These are phyloP conservation scores for Lyophyllum semitale DNA, from an alignment of 768 basidiomycete species.

Conservation along the genomic window DNA sequence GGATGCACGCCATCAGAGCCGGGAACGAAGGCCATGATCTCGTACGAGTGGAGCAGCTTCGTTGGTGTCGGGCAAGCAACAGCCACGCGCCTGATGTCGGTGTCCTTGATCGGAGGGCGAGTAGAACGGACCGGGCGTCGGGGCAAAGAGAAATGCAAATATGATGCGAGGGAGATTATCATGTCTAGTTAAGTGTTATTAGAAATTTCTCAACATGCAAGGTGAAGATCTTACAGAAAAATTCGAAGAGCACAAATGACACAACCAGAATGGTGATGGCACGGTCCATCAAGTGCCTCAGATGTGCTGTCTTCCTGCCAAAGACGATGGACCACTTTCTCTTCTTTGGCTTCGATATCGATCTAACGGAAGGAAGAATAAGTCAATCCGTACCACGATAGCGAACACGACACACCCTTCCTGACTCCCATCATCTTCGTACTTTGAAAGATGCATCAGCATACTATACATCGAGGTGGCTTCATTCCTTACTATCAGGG, in stretches of 20 bases:
- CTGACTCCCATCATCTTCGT: slow-evolving; percentile 5
- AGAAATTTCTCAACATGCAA: neutral
- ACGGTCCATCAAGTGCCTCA: slow-evolving; percentile 1
- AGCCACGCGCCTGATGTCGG: slow-evolving; percentile 1
- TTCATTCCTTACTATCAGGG: slow-evolving; percentile 5
- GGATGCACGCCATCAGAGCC: slow-evolving; percentile 15
- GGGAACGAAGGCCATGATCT: slow-evolving; percentile 15
- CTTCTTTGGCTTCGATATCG: neutral
- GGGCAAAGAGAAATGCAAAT: neutral
- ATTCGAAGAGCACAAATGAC: neutral
- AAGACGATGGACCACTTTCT: slow-evolving; percentile 10
- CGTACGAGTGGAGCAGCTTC: slow-evolving; percentile 11
- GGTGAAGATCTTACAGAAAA: slow-evolving; percentile 3
- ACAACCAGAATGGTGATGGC: neutral
- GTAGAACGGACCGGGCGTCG: neutral
- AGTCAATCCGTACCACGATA: neutral
- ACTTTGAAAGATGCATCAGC: neutral
- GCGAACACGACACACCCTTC: neutral
- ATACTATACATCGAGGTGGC: neutral
- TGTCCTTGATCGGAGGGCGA: neutral
- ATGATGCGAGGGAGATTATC: neutral
- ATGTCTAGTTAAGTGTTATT: neutral
- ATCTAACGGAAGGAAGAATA: neutral
- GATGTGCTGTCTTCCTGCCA: neutral
- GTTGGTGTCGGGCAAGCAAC: slow-evolving; percentile 7